Conservation (phyloP, 1,284 basidiomycete species). For the Leccinum subrobustum region DNA sequence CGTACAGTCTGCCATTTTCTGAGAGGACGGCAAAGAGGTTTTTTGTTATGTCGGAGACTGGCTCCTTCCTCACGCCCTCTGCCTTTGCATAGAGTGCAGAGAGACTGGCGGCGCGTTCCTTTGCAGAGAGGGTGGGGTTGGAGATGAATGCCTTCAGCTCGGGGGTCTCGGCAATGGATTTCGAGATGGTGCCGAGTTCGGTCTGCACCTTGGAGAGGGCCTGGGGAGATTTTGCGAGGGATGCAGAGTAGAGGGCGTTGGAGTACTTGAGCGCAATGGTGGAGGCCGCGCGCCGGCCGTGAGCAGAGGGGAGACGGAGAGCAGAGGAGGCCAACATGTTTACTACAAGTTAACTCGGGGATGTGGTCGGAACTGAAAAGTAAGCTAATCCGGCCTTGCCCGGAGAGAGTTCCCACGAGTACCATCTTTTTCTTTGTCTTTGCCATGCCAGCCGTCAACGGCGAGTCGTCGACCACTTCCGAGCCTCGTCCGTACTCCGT, state of each 20-base stretch:
- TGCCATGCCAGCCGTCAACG: constrained; percentile 28
- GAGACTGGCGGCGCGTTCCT: constrained; percentile 76
- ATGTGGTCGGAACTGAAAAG: background rate
- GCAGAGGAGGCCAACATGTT: constrained; percentile 30
- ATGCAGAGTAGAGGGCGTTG: constrained; percentile 90
- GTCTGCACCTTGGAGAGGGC: constrained; percentile 78
- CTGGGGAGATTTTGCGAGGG: constrained; percentile 81
- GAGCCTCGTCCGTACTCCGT: constrained; percentile 40
- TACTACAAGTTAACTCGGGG: background rate
- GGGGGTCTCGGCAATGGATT: constrained; percentile 61
- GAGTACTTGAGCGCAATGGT: constrained; percentile 90
- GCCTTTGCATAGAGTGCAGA: constrained; percentile 61
- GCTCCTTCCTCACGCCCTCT: constrained; percentile 67
- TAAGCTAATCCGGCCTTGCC: constrained; percentile 10
- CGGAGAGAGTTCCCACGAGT: constrained; percentile 20
- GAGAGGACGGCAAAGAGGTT: constrained; percentile 91
- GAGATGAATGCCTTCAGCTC: constrained; percentile 71
- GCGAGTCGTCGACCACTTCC: background rate
- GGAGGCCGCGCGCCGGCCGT: constrained; percentile 64
- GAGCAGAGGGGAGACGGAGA: constrained; percentile 43
- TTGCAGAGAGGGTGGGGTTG: constrained; percentile 87
- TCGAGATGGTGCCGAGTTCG: constrained; percentile 75
- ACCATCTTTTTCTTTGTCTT: background rate
- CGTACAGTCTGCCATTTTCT: constrained; percentile 89
- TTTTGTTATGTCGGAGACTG: constrained; percentile 83